Conservation (phyloP, 345 rosid genomes). For the Citrus maxima region DNA sequence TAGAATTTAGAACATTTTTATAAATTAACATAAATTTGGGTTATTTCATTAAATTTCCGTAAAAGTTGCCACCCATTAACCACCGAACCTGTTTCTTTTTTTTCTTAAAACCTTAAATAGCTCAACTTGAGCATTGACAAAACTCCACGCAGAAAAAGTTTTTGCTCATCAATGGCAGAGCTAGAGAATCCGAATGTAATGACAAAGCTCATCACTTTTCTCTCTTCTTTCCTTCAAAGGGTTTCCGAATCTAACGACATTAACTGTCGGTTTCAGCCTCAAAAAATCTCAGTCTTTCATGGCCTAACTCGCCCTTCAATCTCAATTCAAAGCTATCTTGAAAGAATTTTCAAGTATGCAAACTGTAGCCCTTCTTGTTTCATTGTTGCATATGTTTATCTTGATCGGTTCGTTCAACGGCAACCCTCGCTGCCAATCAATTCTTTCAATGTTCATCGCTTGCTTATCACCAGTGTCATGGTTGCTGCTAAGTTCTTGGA, state of each 20-base stretch:
- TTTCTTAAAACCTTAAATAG: neutral
- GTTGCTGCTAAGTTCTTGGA: slow-evolving; percentile 91
- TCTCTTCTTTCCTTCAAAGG: slow-evolving; percentile 68
- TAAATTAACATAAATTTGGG: neutral
- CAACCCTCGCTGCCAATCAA: slow-evolving; percentile 80
- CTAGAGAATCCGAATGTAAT: slow-evolving; percentile 59
- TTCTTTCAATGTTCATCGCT: slow-evolving; percentile 84
- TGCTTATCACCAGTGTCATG: slow-evolving; percentile 85
- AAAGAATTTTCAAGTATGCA: slow-evolving; percentile 82
- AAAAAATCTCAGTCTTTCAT: slow-evolving; percentile 68
- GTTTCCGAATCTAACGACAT: slow-evolving; percentile 72
- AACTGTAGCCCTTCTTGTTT: slow-evolving; percentile 90
- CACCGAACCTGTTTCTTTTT: slow-evolving; percentile 24
- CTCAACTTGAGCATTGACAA: neutral
- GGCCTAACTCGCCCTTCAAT: slow-evolving; percentile 74
- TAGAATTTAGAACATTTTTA: neutral
- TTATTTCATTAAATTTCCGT: too few species aligned
- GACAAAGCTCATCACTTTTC: slow-evolving; percentile 62
- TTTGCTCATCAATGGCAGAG: slow-evolving; percentile 47
- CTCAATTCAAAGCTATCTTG: slow-evolving; percentile 68
- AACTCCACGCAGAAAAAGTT: neutral
- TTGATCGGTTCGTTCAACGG: slow-evolving; percentile 69
- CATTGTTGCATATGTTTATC: slow-evolving; percentile 83
- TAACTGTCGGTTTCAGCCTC: slow-evolving; percentile 30
- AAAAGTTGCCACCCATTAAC: slow-evolving; percentile 29